phyloP scores from a whole-genome alignment of 2,329 filamentous ascomycete species.

The Thelonectria olida region DNA sequence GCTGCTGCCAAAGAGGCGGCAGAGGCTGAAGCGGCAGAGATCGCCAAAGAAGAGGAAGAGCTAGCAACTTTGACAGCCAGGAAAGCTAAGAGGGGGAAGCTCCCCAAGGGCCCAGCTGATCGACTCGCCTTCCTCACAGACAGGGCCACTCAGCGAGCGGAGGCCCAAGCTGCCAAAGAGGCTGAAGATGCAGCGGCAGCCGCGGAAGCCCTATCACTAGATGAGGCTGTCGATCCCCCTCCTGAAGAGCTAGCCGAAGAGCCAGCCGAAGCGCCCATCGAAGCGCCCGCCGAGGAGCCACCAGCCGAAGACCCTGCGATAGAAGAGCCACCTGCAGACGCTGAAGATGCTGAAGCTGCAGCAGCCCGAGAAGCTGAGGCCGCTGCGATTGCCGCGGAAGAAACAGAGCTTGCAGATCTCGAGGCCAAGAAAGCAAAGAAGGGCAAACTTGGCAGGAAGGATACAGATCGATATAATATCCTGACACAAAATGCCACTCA shows the following conservation, averaged over 20 bases:
- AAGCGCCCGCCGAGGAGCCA: constrained; percentile 8
- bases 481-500: constrained; percentile 29
- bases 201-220: neutral
- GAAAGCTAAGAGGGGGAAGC: constrained; percentile 44
- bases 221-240: neutral
- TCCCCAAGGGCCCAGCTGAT: constrained; percentile 17
- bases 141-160: constrained; percentile 13
- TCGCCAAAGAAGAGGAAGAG: constrained; percentile 48
- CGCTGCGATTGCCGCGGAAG: constrained; percentile 31
- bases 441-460: constrained; percentile 35
- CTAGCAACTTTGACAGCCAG: constrained; percentile 48
- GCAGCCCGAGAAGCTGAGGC: constrained; percentile 25
- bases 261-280: constrained; percentile 9
- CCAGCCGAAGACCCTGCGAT: constrained; percentile 21
- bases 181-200: constrained; percentile 22
- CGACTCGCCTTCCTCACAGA: constrained; percentile 17
- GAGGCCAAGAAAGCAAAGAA: constrained; percentile 35
- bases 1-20: constrained; percentile 6
- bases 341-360: constrained; percentile 7
- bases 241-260: constrained; percentile 5
- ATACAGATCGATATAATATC: constrained; percentile 30
- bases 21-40: constrained; percentile 41
- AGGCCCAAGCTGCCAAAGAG: constrained; percentile 16
- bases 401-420: constrained; percentile 29
- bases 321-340: constrained; percentile 23